Base-by-base conservation (phyloP, 441 rosid genomes). In the Breynia disticha region DNA sequence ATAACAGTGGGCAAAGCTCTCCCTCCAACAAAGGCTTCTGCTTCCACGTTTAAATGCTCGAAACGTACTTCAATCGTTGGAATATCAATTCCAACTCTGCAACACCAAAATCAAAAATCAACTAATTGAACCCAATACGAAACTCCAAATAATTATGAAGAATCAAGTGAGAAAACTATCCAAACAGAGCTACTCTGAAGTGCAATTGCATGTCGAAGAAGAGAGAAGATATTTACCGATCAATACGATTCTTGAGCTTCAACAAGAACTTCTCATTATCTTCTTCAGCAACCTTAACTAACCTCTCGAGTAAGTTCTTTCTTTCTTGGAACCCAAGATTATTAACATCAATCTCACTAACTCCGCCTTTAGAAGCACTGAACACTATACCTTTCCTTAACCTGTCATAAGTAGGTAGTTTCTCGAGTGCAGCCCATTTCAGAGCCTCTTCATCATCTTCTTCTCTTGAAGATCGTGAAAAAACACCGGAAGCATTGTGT, bases 371-470 rank as follows among this genome's bases (percentile, higher is more conserved):
- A 0, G 86, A 70, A 4, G 19, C 61, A 37, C 74, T 69, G 0
- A 70, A 55, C 52, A 83, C 65, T 48, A 86, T 69, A 2, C 95
- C 95, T 70, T 71, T 84, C 72, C 78, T 79, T 7, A 84, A 19
- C 11, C 89, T 79, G 52, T 68, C 79, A 41, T 60, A 76, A 11
- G 95, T 87, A 0, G 89, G 95, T 11, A 87, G 74, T 63, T 63
- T 83, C 72, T 86, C 87, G 6, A 86, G 50, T 18, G 82, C 80
- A 28, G 88, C 95, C 88, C 89, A 81, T 67, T 47, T 79, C 19
- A 83, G 73, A 63, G 86, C 95, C 49, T 83, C 91, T 54, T 86
- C 95, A 3, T 83, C 91, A 39, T 86, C 82, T 49, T 79, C 65
- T 0, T 66, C 76, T 24, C 82, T 48, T 13, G 80, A 69, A 0